These are phyloP conservation scores for Coniferiporia weirii DNA, from an alignment of 1,284 basidiomycete species.

Conservation along the genomic window DNA sequence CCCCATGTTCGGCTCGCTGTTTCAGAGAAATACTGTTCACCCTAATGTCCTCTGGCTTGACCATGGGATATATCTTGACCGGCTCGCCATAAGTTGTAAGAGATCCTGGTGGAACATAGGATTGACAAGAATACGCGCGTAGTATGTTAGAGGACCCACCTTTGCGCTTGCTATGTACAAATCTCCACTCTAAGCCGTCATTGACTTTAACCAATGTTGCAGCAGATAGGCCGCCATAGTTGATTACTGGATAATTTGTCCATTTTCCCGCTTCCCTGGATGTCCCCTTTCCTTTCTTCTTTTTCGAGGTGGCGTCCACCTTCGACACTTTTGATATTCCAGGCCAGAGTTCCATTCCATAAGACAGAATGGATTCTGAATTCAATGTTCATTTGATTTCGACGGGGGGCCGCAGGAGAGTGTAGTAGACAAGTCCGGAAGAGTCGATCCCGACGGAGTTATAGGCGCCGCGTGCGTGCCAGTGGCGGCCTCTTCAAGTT, in stretches of 20 bases:
- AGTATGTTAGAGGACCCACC: slow-evolving; percentile 14
- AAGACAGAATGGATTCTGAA: background rate
- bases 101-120: slow-evolving; percentile 6
- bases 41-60: slow-evolving; percentile 32
- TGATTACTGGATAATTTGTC: slow-evolving; percentile 47
- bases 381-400: background rate
- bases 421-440: background rate
- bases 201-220: slow-evolving; percentile 37
- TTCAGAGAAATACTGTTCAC: slow-evolving; percentile 30
- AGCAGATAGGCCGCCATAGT: slow-evolving; percentile 49
- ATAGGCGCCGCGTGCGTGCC: background rate
- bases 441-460: background rate
- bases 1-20: slow-evolving; percentile 57
- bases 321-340: slow-evolving; percentile 10
- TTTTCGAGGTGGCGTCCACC: slow-evolving; percentile 10
- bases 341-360: slow-evolving; percentile 25
- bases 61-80: slow-evolving; percentile 50
- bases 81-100: slow-evolving; percentile 24
- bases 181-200: slow-evolving; percentile 48
- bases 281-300: slow-evolving; percentile 12
- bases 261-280: slow-evolving; percentile 14
- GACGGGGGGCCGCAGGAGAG: background rate
- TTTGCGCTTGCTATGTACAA: slow-evolving; percentile 32
- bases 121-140: background rate
- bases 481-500: background rate